These are phyloP conservation scores for Penicillium sp. DNA, from an alignment of 2,329 filamentous ascomycete species.

Conservation along the genomic window DNA sequence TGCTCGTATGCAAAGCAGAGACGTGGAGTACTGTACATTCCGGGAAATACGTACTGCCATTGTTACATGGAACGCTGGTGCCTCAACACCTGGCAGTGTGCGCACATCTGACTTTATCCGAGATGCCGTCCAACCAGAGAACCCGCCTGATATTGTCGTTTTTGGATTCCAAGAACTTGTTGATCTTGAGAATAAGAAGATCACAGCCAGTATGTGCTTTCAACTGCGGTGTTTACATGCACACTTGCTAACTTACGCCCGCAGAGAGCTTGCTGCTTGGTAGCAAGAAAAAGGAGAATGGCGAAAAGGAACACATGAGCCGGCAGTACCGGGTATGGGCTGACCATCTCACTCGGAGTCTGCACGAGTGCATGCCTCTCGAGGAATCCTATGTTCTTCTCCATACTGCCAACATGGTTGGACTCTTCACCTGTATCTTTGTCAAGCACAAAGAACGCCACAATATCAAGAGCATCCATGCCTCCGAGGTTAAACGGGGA, in stretches of 20 bases:
- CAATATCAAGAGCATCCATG: slow-evolving; percentile 70
- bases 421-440: slow-evolving; percentile 93
- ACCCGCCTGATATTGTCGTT: slow-evolving; percentile 80
- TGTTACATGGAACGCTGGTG: slow-evolving; percentile 95
- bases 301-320: slow-evolving; percentile 81
- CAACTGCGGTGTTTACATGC: background rate
- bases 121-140: slow-evolving; percentile 68
- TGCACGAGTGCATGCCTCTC: slow-evolving; percentile 76
- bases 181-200: slow-evolving; percentile 93
- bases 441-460: slow-evolving; percentile 73
- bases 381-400: slow-evolving; percentile 77
- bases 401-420: slow-evolving; percentile 84
- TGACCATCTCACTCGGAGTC: slow-evolving; percentile 73
- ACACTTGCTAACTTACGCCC: slow-evolving; percentile 24
- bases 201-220: slow-evolving; percentile 69
- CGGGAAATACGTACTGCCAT: slow-evolving; percentile 73
- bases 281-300: slow-evolving; percentile 73
- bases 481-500: slow-evolving; percentile 84
- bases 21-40: slow-evolving; percentile 79
- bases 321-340: slow-evolving; percentile 96
- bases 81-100: slow-evolving; percentile 81
- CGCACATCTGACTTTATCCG: slow-evolving; percentile 75
- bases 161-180: slow-evolving; percentile 99
- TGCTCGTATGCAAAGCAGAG: slow-evolving; percentile 74
- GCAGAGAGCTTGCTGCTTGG: slow-evolving; percentile 74